Evolutionary conservation across 345 rosid species (phyloP), one percentile per base, ranked within the genome.

Genomic region (Eucalyptus regnans): DNA sequence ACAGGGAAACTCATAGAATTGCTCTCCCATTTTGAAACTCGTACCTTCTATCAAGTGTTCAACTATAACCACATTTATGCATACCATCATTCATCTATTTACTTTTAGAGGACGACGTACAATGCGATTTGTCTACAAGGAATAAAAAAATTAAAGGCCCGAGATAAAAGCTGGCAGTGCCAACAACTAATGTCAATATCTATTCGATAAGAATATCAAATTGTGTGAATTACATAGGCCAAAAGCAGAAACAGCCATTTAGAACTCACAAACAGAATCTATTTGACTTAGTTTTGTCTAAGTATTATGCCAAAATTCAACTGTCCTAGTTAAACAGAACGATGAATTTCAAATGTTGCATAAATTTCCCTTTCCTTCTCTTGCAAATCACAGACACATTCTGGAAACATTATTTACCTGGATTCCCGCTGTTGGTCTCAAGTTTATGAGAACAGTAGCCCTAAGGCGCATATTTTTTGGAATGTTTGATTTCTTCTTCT

Each of bases 401-500:
- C 83, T 76, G 5, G 83, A 11, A 41, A 76, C 5, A 76, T 76
- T 76, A 76, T 41, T 76, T 76, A 94, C 96, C 94, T 94, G 96
- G 86, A 95, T 94, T 37, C 96, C 95, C 50, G 90, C 88, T 64
- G 89, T 43, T 88, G 96, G 96, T 90, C 98, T 93, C 83, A 94
- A 50, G 89, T 96, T 96, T 52, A 92, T 87, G 60, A 94, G 92
- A 89, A 95, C 86, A 48, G 94, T 91, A 83, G 95, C 92, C 85
- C 94, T 93, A 37, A 95, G 90, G 86, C 94, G 92, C 44, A 93
- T 89, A 31, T 56, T 89, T 87, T 89, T 91, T 86, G 93, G 93
- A 18, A 88, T 88, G 62, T 87, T 86, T 51, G 87, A 71, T 25
- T 87, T 91, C 81, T 90, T 87, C 14, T 86, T 89, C 71, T 25